Evolutionary conservation across 805 yeast species (phyloP).

Genomic region (Ogataea siamensis): DNA sequence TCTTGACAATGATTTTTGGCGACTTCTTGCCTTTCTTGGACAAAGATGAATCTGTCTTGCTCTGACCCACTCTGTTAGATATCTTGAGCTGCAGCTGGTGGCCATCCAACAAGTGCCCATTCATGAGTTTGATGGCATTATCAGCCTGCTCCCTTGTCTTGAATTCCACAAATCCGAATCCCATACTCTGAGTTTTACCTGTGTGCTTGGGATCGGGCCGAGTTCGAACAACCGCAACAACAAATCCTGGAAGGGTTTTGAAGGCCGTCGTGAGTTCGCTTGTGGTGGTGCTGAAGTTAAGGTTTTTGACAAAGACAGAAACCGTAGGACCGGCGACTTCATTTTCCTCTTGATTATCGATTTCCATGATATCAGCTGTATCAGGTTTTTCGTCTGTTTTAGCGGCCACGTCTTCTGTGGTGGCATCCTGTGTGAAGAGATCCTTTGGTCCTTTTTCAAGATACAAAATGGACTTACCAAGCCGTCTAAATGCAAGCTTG

Average conservation of each 20-base stretch:
- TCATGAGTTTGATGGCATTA: conserved; percentile 67
- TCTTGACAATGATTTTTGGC: conserved; percentile 90
- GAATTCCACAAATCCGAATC: conserved; percentile 95
- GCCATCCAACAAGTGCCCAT: conserved; percentile 80
- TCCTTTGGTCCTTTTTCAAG: conserved; percentile 92
- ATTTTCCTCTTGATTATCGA: conserved; percentile 28
- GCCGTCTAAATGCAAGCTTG: conserved; percentile 81
- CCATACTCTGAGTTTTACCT: conserved; percentile 82
- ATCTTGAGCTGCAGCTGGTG: conserved; percentile 87
- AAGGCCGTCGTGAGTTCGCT: conserved; percentile 57
- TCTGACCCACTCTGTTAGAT: conserved; percentile 66
- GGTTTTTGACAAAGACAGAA: conserved; percentile 87
- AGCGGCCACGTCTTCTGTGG: conserved; percentile 33
- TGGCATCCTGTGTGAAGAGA: conserved; percentile 58
- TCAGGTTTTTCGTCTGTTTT: conserved; percentile 38
- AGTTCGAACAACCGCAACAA: conserved; percentile 76
- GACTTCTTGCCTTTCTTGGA: conserved; percentile 42
- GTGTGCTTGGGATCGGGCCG: conserved; percentile 81
- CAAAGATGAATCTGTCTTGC: conserved; percentile 34
- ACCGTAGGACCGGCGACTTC: conserved; percentile 68
- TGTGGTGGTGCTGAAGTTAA: conserved; percentile 78
- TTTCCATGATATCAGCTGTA: conserved; percentile 18
- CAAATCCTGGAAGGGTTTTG: conserved; percentile 73
- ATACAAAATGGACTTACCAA: conserved; percentile 83
- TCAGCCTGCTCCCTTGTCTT: conserved; percentile 74